Percentiles rank a stretch among this genome's conserved stretches.
Conservation (phyloP, 2,329 filamentous ascomycete species). For the Exophiala bonariae region DNA sequence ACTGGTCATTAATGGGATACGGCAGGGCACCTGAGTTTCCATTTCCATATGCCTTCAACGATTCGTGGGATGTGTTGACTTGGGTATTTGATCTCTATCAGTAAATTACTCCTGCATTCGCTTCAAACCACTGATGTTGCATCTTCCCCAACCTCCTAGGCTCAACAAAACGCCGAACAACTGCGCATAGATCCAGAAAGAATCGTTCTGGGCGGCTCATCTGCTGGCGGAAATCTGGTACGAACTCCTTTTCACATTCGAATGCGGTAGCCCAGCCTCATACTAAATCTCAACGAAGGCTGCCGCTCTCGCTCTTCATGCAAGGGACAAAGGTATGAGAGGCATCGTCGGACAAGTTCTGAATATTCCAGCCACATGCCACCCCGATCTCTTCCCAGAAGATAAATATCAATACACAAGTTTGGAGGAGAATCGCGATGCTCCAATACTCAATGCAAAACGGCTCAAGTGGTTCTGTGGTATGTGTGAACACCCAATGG, state of each 20-base stretch:
- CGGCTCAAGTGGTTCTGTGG: conserved; percentile 2
- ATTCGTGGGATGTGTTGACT: conserved; percentile 24
- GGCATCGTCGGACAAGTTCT: conserved; percentile 5
- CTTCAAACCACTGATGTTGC: background rate
- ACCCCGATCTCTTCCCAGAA: conserved; percentile 9
- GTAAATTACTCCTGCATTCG: background rate
- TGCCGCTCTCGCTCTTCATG: background rate
- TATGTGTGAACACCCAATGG: background rate
- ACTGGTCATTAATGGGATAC: background rate
- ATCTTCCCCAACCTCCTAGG: background rate
- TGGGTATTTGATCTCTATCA: background rate
- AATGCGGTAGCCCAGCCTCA: background rate
- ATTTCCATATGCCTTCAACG: conserved; percentile 27
- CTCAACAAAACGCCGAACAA: background rate
- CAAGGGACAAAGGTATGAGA: background rate
- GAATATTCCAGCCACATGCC: conserved; percentile 6
- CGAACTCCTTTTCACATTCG: background rate
- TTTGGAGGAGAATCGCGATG: conserved; percentile 5
- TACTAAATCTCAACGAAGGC: background rate
- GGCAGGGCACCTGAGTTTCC: conserved; percentile 27
- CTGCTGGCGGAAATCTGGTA: conserved; percentile 1
- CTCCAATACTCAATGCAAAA: conserved; percentile 3
- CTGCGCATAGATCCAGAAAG: conserved; percentile 1
- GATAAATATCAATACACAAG: conserved; percentile 10
- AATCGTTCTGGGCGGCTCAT: conserved; percentile 2